phyloP scores from a whole-genome alignment of 179 eudicot genomes.

The Beta macrorhiza region DNA sequence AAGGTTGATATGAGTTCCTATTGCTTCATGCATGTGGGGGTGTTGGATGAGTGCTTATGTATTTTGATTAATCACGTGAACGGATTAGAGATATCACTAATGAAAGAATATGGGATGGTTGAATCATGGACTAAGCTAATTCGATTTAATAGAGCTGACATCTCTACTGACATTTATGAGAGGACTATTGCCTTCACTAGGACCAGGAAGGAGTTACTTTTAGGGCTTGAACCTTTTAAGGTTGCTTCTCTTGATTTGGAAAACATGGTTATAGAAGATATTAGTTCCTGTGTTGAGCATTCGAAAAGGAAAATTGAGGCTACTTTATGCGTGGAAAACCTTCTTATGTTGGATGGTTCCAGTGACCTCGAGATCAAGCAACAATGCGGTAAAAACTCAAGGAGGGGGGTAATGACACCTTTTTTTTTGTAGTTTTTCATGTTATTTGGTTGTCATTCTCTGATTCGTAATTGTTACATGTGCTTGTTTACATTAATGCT shows the following conservation, averaged over 20 bases:
- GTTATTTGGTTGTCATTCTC: not conserved
- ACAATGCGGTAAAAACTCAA: not conserved
- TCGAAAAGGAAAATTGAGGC: not conserved
- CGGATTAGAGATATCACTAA: too few relatives aligned
- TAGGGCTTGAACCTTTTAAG: not conserved
- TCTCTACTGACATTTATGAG: not conserved
- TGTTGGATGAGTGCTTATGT: too few relatives aligned
- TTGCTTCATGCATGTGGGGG: too few relatives aligned
- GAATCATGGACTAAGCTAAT: too few relatives aligned
- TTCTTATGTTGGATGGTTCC: constrained; percentile 13
- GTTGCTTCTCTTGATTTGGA: constrained; percentile 20
- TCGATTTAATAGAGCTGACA: too few relatives aligned
- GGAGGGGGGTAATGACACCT: not conserved
- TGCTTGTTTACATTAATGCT: too few relatives aligned
- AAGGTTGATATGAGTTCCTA: too few relatives aligned
- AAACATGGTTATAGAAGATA: constrained; percentile 2
- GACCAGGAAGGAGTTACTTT: constrained; percentile 17
- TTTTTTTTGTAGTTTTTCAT: not conserved
- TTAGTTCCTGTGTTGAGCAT: not conserved
- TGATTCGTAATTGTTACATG: not conserved
- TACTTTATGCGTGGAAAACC: constrained; percentile 25
- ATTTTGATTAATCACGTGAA: too few relatives aligned
- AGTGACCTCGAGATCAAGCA: constrained; percentile 10
- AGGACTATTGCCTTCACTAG: constrained; percentile 9
- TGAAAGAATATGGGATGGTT: too few relatives aligned